phyloP scores from a whole-genome alignment of 2,329 filamentous ascomycete genomes.

The Penicillium sp. region DNA sequence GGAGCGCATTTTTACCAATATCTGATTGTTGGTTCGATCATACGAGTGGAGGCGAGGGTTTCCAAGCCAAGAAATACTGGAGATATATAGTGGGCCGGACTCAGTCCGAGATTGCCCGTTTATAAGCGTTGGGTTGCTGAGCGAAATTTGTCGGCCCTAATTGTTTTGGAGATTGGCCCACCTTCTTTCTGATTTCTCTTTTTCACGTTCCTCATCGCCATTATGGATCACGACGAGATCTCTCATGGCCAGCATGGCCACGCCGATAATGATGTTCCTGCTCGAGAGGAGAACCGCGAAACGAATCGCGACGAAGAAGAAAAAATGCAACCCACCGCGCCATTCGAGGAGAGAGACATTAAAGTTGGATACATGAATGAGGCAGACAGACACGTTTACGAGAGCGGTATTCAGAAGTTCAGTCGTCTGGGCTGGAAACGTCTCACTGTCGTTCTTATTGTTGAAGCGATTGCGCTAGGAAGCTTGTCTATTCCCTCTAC shows the following conservation, averaged over 20 bases:
- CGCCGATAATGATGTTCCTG: neutral
- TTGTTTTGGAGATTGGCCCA: neutral
- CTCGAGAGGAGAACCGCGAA: neutral
- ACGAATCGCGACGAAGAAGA: neutral
- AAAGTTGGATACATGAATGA: constrained; percentile 3
- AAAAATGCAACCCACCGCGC: neutral
- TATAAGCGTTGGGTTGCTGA: constrained; percentile 1
- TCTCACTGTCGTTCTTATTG: neutral
- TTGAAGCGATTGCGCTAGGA: constrained; percentile 1
- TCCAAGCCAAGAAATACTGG: constrained; percentile 1
- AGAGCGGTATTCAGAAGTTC: constrained; percentile 1
- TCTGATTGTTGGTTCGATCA: neutral
- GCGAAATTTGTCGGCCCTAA: neutral
- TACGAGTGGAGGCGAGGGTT: neutral
- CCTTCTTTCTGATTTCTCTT: neutral
- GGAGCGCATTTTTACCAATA: neutral
- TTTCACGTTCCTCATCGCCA: neutral
- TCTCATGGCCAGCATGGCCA: constrained; percentile 1
- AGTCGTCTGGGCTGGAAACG: constrained; percentile 2
- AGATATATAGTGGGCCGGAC: neutral
- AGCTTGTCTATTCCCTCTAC: constrained; percentile 3
- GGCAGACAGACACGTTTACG: constrained; percentile 1
- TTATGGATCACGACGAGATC: constrained; percentile 2
- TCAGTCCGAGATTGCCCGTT: neutral
- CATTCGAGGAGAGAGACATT: constrained; percentile 1